Evolutionary conservation across 2,329 filamentous ascomycete genomes (phyloP).

Genomic region (Aspergillus hiratsukae): DNA sequence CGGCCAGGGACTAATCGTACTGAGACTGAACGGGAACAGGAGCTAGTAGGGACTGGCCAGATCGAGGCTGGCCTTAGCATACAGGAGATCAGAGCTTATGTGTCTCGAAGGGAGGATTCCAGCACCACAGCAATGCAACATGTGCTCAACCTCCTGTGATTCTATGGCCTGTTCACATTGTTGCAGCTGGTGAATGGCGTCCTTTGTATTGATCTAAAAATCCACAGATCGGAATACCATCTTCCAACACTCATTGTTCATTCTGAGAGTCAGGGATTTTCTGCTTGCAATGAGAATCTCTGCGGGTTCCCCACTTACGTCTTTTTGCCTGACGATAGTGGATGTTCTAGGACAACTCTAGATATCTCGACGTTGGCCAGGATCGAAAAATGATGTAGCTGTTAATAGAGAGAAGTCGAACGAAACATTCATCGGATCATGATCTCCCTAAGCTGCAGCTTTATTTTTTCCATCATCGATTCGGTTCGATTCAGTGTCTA

Average conservation of each 20-base stretch:
- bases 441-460: not conserved
- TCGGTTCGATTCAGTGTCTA: not conserved
- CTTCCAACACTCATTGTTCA: not conserved
- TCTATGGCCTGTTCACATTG: not conserved
- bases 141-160: constrained; percentile 64
- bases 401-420: not conserved
- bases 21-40: constrained; percentile 18
- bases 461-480: not conserved
- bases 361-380: not conserved
- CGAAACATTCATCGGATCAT: not conserved
- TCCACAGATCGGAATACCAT: not conserved
- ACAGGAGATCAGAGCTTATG: constrained; percentile 68
- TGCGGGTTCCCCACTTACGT: not conserved
- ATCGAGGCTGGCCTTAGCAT: constrained; percentile 50
- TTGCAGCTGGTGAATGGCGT: not conserved
- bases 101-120: constrained; percentile 79
- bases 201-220: not conserved
- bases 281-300: not conserved
- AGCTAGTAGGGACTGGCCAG: constrained; percentile 41
- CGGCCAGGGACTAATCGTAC: constrained; percentile 44
- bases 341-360: not conserved
- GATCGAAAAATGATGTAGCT: not conserved
- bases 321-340: not conserved
- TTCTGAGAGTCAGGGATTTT: not conserved
- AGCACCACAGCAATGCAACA: constrained; percentile 76